Percentiles rank a stretch among this genome's conserved stretches.
phyloP scores from a whole-genome alignment of 2,329 filamentous ascomycete species.

The Trichophyton verrucosum region DNA sequence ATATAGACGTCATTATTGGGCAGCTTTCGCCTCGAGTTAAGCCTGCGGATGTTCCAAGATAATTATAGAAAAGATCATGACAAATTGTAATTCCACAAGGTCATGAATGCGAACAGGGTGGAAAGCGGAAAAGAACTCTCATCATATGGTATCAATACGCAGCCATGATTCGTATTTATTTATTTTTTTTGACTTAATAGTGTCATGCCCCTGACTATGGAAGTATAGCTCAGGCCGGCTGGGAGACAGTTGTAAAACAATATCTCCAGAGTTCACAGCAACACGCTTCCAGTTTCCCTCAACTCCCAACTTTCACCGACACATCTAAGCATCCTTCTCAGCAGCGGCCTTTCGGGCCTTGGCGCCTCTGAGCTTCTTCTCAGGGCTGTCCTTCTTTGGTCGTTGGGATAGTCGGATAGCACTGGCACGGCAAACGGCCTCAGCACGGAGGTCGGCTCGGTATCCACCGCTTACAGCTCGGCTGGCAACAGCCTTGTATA shows the following conservation, averaged over 20 bases:
- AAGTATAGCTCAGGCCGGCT: background rate
- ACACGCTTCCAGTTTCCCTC: conserved; percentile 1
- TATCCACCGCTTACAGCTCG: conserved; percentile 73
- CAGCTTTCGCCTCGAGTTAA: background rate
- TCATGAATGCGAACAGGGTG: background rate
- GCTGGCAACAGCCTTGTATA: conserved; percentile 80
- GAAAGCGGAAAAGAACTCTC: too few relatives aligned
- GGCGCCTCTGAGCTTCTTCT: conserved; percentile 63
- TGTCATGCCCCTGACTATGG: background rate
- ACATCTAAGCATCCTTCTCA: conserved; percentile 26
- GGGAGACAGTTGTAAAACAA: background rate
- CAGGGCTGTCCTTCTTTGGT: conserved; percentile 61
- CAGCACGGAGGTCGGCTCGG: conserved; percentile 63
- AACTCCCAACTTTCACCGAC: background rate
- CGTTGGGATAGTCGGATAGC: conserved; percentile 71
- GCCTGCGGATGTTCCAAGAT: background rate
- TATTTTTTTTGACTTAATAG: background rate
- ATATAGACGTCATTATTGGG: background rate
- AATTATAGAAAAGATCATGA: background rate
- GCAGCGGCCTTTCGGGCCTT: conserved; percentile 60
- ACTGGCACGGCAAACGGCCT: conserved; percentile 74
- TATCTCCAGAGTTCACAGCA: background rate
- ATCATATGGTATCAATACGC: background rate
- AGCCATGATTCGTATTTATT: conserved; percentile 3
- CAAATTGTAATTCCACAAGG: background rate